Base-by-base conservation (phyloP, 345 rosid genomes). In the Eutrema heterophyllum region DNA sequence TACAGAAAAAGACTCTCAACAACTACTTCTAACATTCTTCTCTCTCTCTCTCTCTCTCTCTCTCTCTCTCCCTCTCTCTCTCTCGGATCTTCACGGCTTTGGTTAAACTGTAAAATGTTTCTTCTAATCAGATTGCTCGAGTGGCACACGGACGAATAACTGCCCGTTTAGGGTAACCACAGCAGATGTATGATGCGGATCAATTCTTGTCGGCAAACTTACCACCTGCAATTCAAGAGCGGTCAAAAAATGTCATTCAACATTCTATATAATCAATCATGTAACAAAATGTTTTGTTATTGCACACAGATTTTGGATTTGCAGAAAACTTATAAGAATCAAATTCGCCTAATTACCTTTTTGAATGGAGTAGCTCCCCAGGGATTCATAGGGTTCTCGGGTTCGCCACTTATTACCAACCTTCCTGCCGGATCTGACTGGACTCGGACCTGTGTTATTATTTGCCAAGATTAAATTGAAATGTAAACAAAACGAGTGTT, bases 371-470 rank as follows among this genome's bases (percentile, higher is more conserved):
- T 87, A 33, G 92, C 92, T 55, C 98, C 98, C 98, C 97, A 90
- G 5, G 93, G 97, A 77, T 90, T 93, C 81, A 88, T 85, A 62
- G 84, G 80, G 76, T 92, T 92, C 77, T 92, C 97, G 0, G 96
- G 98, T 75, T 90, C 88, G n/a, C 97, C 98, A 4, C 96, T 89
- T 83, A 93, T 93, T 43, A 93, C 93, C 64, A 93, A 61, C 30
- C 88, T 90, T 64, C 98, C 96, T 38, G 90, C 97, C 13, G 98
- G 97, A 87, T 89, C 98, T 30, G 98, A 90, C 48, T 93, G 97
- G 75, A 93, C 93, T 52, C 96, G 88, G 80, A 90, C 98, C 97
- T 93, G 85, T 55, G 39, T 65, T 30, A 36, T 41, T 57, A 18
- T 64, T 33, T 14, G 55, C 49, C 72, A 57, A 51, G 41, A 52